Conservation (phyloP, 2,329 filamentous ascomycete species). For the Alternaria longipes region DNA sequence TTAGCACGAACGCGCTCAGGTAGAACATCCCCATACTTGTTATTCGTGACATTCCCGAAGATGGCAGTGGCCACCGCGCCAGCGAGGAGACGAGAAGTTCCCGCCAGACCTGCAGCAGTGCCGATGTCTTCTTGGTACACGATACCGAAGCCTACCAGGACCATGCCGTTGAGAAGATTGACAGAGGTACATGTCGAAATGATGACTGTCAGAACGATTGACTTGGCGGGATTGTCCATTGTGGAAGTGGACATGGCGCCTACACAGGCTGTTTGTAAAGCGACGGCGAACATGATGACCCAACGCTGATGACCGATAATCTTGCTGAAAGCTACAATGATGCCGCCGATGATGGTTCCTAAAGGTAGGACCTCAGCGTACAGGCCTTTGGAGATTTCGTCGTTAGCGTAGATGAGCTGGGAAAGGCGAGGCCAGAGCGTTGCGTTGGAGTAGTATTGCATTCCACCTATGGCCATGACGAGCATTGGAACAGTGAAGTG, state of each 20-base stretch:
- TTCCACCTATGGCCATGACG: conserved; percentile 42
- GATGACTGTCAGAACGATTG: conserved; percentile 41
- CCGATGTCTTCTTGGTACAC: conserved; percentile 44
- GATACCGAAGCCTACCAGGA: conserved; percentile 42
- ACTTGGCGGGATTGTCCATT: conserved; percentile 35
- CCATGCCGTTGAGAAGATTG: conserved; percentile 43
- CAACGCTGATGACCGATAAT: conserved; percentile 41
- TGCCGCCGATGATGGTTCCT: conserved; percentile 40
- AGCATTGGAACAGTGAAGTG: conserved; percentile 44
- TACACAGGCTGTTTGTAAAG: conserved; percentile 40
- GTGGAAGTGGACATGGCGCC: conserved; percentile 39
- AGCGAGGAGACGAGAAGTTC: conserved; percentile 40
- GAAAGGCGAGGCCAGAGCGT: conserved; percentile 40
- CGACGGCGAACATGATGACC: conserved; percentile 39
- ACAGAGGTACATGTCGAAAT: conserved; percentile 40
- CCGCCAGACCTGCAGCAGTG: conserved; percentile 42
- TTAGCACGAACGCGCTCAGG: conserved; percentile 26
- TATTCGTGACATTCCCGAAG: conserved; percentile 41
- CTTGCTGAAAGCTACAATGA: conserved; percentile 40
- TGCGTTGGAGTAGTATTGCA: conserved; percentile 45
- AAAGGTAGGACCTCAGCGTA: conserved; percentile 39
- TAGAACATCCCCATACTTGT: conserved; percentile 34
- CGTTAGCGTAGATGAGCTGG: conserved; percentile 38
- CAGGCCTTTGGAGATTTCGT: conserved; percentile 41
- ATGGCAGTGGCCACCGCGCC: conserved; percentile 43